Evolutionary conservation across 257 asterid species (phyloP), one percentile per base, ranked within the genome.

Genomic region (Osmanthus fragrans): DNA sequence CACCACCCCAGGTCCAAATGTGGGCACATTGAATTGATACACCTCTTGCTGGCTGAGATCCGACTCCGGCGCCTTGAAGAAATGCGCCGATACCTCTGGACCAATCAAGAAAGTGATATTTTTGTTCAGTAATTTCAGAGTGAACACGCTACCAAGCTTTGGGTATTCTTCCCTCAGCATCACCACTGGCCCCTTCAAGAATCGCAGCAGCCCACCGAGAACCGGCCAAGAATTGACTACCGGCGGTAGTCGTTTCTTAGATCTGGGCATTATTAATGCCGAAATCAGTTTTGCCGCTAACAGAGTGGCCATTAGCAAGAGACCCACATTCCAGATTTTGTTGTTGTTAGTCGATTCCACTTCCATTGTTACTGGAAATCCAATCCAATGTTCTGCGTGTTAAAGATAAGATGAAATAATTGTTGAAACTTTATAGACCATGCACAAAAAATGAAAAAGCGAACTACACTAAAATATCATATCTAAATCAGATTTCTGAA

Each of bases 21-120:
- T 87, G 33, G 90, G 90, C 68, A 87, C 90, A 76, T 87, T 87
- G 76, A 87, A 87, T 73, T 85, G 87, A 67, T 87, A 87, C 12
- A 87, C 89, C 76, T 87, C 90, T 70, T 85, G 89, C 69, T 87
- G 90, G 74, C 90, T 87, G 58, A 87, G 87, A 83, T 87, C 90
- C 7, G 86, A 79, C 74, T 87, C 90, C 1, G 84, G 65, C 25
- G 90, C 90, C 81, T 87, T 87, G 54, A 87, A 87, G 81, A 87
- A 87, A 77, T 85, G 90, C 27, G 89, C 84, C 0, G 89, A 87
- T 5, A 87, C 90, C 76, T 87, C 89, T 2, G 90, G 90, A 6
- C 90, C 90, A 19, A 87, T 85, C 34, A 87, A 81, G 84, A 87
- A 87, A 1, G 89, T 87, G 40, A 87, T 83, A 21, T 82, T 83